Percentiles rank a stretch among this genome's conserved stretches.
These are phyloP conservation scores for Xylaria sp. DNA, from an alignment of 495 filamentous ascomycete species.

Conservation along the genomic window DNA sequence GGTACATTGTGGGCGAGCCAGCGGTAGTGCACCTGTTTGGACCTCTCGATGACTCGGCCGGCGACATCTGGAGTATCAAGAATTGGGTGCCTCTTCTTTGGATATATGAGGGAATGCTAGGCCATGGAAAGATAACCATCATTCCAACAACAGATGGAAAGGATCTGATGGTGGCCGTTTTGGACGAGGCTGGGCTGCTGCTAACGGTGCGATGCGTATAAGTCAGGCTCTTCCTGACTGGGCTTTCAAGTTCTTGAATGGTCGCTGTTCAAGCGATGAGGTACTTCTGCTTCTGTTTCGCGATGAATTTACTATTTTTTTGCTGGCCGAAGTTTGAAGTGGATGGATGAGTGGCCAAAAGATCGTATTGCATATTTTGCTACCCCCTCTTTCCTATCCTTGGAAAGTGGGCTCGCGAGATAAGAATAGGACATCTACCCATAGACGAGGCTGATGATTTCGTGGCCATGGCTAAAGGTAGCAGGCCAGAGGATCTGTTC, in stretches of 20 bases:
- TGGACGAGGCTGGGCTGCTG: not conserved
- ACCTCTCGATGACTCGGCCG: not conserved
- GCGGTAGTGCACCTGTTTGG: slow-evolving; percentile 5
- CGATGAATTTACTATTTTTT: not conserved
- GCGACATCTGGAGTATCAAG: not conserved
- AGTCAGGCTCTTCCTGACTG: not conserved
- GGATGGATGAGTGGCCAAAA: not conserved
- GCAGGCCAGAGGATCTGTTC: not conserved
- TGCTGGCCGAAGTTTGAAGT: not conserved
- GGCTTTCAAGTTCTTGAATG: not conserved
- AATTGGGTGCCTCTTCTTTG: not conserved
- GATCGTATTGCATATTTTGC: not conserved
- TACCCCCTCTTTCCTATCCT: slow-evolving; percentile 5
- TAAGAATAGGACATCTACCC: not conserved
- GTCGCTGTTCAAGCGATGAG: not conserved
- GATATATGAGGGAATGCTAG: not conserved
- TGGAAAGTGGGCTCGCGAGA: not conserved
- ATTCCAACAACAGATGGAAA: not conserved
- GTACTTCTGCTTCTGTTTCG: not conserved
- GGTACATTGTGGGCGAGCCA: not conserved
- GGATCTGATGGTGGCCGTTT: not conserved
- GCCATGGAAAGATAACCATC: slow-evolving; percentile 2
- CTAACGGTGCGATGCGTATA: not conserved
- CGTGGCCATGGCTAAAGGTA: not conserved
- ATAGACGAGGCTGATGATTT: not conserved